These are phyloP conservation scores for Garcia nutans DNA, from an alignment of 345 rosid species.

Conservation along the genomic window DNA sequence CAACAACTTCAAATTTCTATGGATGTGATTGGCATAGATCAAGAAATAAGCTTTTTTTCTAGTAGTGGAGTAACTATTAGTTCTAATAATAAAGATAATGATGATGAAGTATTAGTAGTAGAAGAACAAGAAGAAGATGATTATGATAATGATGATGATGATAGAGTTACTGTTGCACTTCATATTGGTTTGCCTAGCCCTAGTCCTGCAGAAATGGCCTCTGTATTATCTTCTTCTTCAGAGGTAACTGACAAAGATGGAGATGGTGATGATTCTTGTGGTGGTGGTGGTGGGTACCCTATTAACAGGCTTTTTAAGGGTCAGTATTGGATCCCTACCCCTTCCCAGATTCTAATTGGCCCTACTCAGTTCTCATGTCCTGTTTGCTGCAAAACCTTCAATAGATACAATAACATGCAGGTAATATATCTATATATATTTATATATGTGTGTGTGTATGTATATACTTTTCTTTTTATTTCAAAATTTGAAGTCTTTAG, in stretches of 20 bases:
- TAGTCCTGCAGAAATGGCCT: slow-evolving; percentile 72
- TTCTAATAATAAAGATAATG: background rate
- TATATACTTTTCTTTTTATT: background rate
- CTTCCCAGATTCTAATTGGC: slow-evolving; percentile 95
- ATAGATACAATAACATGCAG: slow-evolving; percentile 99
- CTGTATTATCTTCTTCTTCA: slow-evolving; percentile 55
- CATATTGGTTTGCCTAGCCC: slow-evolving; percentile 95
- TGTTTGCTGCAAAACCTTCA: slow-evolving; percentile 94
- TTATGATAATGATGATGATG: slow-evolving; percentile 40
- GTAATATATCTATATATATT: slow-evolving; percentile 28
- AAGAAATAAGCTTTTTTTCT: slow-evolving; percentile 12
- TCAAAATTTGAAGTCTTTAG: slow-evolving; percentile 17
- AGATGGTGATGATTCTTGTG: slow-evolving; percentile 37
- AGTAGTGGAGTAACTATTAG: background rate
- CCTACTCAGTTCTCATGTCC: slow-evolving; percentile 99
- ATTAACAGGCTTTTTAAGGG: slow-evolving; percentile 80
- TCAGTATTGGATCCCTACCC: slow-evolving; percentile 98
- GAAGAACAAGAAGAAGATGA: background rate
- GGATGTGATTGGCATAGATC: slow-evolving; percentile 35
- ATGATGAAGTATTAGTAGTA: background rate
- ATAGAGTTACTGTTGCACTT: slow-evolving; percentile 76
- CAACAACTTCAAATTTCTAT: slow-evolving; percentile 31
- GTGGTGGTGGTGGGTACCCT: slow-evolving; percentile 30
- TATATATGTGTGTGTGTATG: too few relatives aligned
- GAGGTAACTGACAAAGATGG: slow-evolving; percentile 35